phyloP scores from a whole-genome alignment of 768 basidiomycete species.

The Boletus vinaceobasis region DNA sequence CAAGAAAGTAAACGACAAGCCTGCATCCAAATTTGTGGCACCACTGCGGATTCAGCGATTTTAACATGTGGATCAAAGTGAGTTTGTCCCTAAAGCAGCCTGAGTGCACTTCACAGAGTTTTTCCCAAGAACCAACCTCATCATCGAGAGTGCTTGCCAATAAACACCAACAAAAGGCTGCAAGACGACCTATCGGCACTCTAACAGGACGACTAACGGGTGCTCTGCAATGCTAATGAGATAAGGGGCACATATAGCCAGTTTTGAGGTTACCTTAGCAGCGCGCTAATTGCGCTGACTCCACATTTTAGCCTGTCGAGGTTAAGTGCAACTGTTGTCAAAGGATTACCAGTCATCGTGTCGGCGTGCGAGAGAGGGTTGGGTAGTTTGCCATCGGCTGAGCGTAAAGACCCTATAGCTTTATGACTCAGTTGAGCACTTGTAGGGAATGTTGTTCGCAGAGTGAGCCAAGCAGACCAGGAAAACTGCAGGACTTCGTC shows the following conservation, averaged over 20 bases:
- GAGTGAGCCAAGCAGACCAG: conserved; percentile 55
- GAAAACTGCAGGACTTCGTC: conserved; percentile 66
- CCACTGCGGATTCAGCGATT: conserved; percentile 47
- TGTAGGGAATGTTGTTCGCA: conserved; percentile 58
- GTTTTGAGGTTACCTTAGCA: conserved; percentile 46
- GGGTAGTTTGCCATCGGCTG: conserved; percentile 9
- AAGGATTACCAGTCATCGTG: conserved; percentile 41
- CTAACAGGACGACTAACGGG: conserved; percentile 58
- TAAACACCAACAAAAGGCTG: conserved; percentile 50
- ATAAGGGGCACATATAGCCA: not conserved
- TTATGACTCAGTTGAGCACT: conserved; percentile 30
- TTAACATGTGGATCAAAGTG: conserved; percentile 50
- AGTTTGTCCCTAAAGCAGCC: conserved; percentile 39
- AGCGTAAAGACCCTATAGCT: not conserved
- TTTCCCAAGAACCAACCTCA: conserved; percentile 29
- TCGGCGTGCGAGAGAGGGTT: conserved; percentile 12
- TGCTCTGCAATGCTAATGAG: conserved; percentile 37
- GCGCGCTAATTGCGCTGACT: conserved; percentile 46
- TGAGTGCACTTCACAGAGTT: conserved; percentile 4
- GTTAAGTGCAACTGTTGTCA: conserved; percentile 50
- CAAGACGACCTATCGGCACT: conserved; percentile 63
- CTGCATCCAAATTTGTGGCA: conserved; percentile 48
- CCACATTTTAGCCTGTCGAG: conserved; percentile 60
- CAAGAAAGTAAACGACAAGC: conserved; percentile 50
- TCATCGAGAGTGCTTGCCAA: conserved; percentile 47